These are phyloP conservation scores for Leccinum cinnamomeum DNA, from an alignment of 1,284 basidiomycete species.

Conservation along the genomic window DNA sequence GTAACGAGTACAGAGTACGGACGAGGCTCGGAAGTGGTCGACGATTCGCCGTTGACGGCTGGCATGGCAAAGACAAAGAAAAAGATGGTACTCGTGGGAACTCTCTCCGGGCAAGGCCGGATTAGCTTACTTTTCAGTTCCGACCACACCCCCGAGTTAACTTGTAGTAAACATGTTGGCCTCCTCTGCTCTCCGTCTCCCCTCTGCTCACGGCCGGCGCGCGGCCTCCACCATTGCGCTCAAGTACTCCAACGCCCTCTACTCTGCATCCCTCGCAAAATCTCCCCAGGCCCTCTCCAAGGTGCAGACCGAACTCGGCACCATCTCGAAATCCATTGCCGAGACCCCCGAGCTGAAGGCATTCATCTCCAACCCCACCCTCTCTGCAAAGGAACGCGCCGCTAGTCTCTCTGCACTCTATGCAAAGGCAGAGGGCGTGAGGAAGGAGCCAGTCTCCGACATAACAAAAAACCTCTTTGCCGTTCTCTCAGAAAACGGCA, in stretches of 20 bases:
- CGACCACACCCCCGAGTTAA: background rate
- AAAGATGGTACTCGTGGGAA: slow-evolving; percentile 17
- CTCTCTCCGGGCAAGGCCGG: slow-evolving; percentile 16
- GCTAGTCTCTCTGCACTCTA: slow-evolving; percentile 72
- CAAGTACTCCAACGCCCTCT: slow-evolving; percentile 96
- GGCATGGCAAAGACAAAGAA: slow-evolving; percentile 22
- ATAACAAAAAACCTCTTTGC: slow-evolving; percentile 92
- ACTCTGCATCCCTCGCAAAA: slow-evolving; percentile 87
- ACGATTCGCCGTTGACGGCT: slow-evolving; percentile 16
- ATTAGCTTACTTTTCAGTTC: background rate
- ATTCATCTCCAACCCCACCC: slow-evolving; percentile 87
- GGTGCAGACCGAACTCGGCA: slow-evolving; percentile 80
- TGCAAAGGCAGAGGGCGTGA: slow-evolving; percentile 57
- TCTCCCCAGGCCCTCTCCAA: slow-evolving; percentile 77
- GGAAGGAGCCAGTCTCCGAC: slow-evolving; percentile 77
- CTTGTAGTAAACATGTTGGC: slow-evolving; percentile 27
- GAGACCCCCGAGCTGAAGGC: slow-evolving; percentile 61
- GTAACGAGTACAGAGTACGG: slow-evolving; percentile 53
- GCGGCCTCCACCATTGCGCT: slow-evolving; percentile 72
- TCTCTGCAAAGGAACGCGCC: slow-evolving; percentile 76
- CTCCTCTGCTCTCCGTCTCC: slow-evolving; percentile 39
- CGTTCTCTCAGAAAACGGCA: slow-evolving; percentile 93
- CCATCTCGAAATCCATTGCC: slow-evolving; percentile 67
- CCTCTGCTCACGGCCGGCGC: slow-evolving; percentile 50
- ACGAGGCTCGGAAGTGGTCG: slow-evolving; percentile 14